A percentile compares a stretch with the other conserved stretches of the same genome.
Evolutionary conservation across 306 rosid genomes (phyloP).

Genomic region (Aeschynomene evenia): DNA sequence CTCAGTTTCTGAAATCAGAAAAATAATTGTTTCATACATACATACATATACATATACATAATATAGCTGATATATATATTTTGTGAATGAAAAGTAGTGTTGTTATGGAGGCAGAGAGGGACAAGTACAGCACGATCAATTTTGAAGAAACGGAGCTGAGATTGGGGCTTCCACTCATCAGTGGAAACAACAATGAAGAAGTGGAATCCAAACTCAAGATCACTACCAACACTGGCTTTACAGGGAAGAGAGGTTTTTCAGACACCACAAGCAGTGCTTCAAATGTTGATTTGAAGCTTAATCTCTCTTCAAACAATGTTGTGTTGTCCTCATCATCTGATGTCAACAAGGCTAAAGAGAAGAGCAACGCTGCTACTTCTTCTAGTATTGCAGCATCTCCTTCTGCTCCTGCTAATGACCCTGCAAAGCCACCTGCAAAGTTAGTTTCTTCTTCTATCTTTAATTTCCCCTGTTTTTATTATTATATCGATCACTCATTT

Average conservation of each 20-base stretch:
- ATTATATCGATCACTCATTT: not conserved
- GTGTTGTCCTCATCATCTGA: constrained; percentile 30
- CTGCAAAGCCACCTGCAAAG: constrained; percentile 70
- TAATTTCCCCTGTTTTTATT: not conserved
- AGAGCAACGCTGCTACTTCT: constrained; percentile 21
- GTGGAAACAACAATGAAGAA: not conserved
- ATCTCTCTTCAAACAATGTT: constrained; percentile 49
- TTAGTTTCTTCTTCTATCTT: constrained; percentile 26
- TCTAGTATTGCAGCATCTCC: constrained; percentile 13
- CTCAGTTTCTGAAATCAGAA: no score
- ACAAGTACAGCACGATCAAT: constrained; percentile 48
- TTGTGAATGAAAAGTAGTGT: constrained; percentile 24
- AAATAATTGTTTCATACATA: no score
- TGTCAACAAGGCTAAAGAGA: constrained; percentile 4
- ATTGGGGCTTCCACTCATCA: constrained; percentile 61
- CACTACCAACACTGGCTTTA: no score
- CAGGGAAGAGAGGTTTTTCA: constrained; percentile 62
- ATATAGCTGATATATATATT: not conserved
- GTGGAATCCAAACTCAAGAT: constrained; percentile 4
- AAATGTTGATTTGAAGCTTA: constrained; percentile 81
- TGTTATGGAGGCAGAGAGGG: constrained; percentile 12
- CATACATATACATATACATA: no score
- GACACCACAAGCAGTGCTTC: constrained; percentile 8
- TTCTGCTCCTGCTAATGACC: constrained; percentile 36
- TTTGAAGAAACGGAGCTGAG: constrained; percentile 81